Conservation (phyloP, 805 yeast species). For the Tanozyma kutaoensis region DNA sequence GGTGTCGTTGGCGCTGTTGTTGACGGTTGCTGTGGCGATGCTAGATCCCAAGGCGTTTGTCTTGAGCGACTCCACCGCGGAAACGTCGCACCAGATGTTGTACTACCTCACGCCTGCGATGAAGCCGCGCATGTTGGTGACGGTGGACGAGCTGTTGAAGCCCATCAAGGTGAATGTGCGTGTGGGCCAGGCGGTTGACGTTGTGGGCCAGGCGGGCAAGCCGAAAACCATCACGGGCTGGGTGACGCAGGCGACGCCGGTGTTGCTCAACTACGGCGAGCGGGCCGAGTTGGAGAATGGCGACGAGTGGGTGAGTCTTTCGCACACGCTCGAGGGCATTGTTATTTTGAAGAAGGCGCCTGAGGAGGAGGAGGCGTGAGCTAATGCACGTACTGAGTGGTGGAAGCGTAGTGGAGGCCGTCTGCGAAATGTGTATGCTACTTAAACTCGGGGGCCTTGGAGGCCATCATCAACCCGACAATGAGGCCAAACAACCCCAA, state of each 20-base stretch:
- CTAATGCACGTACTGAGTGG: too few species aligned
- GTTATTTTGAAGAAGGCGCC: conserved; percentile 89
- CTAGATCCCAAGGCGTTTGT: conserved; percentile 79
- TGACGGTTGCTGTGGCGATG: conserved; percentile 74
- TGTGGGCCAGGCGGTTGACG: conserved; percentile 98
- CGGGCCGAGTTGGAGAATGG: conserved; percentile 88
- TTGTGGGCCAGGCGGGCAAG: conserved; percentile 98
- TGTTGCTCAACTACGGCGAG: conserved; percentile 83
- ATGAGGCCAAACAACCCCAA: conserved; percentile 92
- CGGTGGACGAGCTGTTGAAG: conserved; percentile 82
- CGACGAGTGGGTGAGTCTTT: conserved; percentile 77
- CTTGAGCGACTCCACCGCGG: conserved; percentile 40
- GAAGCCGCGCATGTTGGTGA: conserved; percentile 84
- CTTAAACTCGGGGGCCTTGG: conserved; percentile 80
- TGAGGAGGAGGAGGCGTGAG: too few species aligned
- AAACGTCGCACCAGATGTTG: conserved; percentile 58
- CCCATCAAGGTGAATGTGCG: conserved; percentile 93
- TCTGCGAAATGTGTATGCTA: too few species aligned
- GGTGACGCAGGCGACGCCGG: conserved; percentile 99
- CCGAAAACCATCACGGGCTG: conserved; percentile 99
- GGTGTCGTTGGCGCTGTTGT: conserved; percentile 78
- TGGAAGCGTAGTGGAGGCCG: conserved; percentile 1
- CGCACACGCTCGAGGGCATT: conserved; percentile 80
- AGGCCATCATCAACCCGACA: conserved; percentile 95
- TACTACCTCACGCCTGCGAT: conserved; percentile 80